A percentile compares a stretch with the other conserved stretches of the same genome.
These are phyloP conservation scores for Talaromyces sp. DNA, from an alignment of 2,329 filamentous ascomycete species.

Conservation along the genomic window DNA sequence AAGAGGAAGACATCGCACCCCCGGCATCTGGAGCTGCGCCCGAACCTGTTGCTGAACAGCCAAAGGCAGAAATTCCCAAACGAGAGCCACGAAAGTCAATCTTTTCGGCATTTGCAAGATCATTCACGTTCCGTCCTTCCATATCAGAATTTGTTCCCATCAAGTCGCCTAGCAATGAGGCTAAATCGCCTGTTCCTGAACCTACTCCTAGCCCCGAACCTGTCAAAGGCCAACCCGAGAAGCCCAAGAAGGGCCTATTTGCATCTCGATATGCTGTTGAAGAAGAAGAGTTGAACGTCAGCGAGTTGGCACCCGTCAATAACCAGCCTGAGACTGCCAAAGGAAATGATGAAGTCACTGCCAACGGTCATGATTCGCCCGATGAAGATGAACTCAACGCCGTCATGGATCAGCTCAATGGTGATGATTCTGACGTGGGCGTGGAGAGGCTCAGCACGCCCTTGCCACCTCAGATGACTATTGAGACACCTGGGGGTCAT, in stretches of 20 bases:
- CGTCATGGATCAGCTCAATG: constrained; percentile 82
- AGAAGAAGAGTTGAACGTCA: constrained; percentile 11
- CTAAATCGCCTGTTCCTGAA: not conserved
- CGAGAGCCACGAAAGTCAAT: constrained; percentile 49
- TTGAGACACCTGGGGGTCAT: constrained; percentile 46
- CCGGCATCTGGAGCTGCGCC: constrained; percentile 17
- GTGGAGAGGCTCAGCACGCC: constrained; percentile 61
- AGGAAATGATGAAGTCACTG: constrained; percentile 6
- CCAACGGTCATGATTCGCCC: constrained; percentile 33
- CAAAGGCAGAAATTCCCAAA: constrained; percentile 30
- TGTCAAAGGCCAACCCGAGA: constrained; percentile 22
- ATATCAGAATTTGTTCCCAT: constrained; percentile 32
- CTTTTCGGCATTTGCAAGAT: constrained; percentile 68
- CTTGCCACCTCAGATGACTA: constrained; percentile 26
- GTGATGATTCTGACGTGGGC: constrained; percentile 69
- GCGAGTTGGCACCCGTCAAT: constrained; percentile 7
- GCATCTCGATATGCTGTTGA: constrained; percentile 36
- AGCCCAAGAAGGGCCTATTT: constrained; percentile 30
- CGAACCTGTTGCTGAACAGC: constrained; percentile 26
- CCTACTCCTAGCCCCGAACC: constrained; percentile 23
- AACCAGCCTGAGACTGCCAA: constrained; percentile 19
- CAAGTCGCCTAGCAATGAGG: constrained; percentile 15
- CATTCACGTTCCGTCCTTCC: constrained; percentile 58
- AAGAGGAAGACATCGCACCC: constrained; percentile 18
- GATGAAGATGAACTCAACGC: constrained; percentile 75